phyloP scores from a whole-genome alignment of 1,284 basidiomycete genomes.

The Uromyces viciae-fabae region DNA sequence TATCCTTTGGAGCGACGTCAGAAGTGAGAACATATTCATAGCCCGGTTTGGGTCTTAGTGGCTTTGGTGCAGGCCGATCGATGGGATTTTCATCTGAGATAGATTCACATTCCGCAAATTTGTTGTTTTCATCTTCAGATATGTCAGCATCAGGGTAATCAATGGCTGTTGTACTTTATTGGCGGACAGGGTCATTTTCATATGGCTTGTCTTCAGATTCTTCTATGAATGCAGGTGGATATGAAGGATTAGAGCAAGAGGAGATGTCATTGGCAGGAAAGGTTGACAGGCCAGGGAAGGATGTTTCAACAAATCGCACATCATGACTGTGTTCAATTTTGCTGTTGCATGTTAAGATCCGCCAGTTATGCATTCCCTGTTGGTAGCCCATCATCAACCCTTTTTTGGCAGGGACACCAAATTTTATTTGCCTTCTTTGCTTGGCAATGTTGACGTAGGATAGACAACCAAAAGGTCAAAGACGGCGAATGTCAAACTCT shows the following conservation, averaged over 20 bases:
- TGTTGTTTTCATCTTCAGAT: too few relatives aligned
- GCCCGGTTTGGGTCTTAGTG: neutral
- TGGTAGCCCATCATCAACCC: neutral
- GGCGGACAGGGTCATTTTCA: neutral
- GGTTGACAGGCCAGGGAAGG: neutral
- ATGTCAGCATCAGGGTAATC: too few relatives aligned
- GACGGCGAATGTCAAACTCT: neutral
- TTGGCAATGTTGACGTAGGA: slow-evolving; percentile 3
- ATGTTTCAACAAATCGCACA: neutral
- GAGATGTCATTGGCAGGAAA: neutral
- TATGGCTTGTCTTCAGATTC: neutral
- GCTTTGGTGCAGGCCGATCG: neutral
- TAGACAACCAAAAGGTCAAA: neutral
- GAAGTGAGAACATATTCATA: neutral
- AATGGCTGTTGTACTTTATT: too few relatives aligned
- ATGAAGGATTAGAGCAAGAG: neutral
- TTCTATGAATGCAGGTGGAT: neutral
- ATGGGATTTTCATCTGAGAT: too few relatives aligned
- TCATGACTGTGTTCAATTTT: neutral
- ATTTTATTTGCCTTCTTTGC: neutral
- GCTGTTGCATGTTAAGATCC: neutral
- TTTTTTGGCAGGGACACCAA: neutral
- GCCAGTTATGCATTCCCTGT: slow-evolving; percentile 7
- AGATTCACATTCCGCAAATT: too few relatives aligned
- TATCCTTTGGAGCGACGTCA: neutral